phyloP scores from a whole-genome alignment of 371 early-diverging fungal species.

The Funneliformis caledonium region DNA sequence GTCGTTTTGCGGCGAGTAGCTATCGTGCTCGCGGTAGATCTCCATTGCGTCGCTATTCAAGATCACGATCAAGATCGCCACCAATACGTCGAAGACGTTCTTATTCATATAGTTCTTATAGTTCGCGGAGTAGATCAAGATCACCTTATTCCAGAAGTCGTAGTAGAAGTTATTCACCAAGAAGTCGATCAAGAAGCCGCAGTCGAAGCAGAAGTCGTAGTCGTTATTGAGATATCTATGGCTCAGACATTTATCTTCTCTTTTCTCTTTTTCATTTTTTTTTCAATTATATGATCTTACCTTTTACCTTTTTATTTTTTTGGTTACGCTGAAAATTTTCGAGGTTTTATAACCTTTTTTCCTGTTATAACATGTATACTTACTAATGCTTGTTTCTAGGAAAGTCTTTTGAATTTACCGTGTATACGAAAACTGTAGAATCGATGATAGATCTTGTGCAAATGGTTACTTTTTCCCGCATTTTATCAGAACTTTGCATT shows the following conservation, averaged over 20 bases:
- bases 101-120: slow-evolving; percentile 39
- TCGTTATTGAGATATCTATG: slow-evolving; percentile 13
- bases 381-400: background rate
- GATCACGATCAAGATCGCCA: slow-evolving; percentile 35
- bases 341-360: background rate
- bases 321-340: background rate
- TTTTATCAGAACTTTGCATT: background rate
- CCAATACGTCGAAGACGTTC: slow-evolving; percentile 30
- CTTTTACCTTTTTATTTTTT: background rate
- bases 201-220: slow-evolving; percentile 30
- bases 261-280: background rate
- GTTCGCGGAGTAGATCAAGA: slow-evolving; percentile 34
- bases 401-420: background rate
- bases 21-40: slow-evolving; percentile 36
- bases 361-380: background rate
- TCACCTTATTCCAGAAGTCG: slow-evolving; percentile 38
- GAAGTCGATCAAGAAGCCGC: slow-evolving; percentile 34
- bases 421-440: background rate
- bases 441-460: background rate
- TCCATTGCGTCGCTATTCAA: slow-evolving; percentile 13
- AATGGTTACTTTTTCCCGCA: background rate
- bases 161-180: slow-evolving; percentile 38
- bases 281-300: background rate
- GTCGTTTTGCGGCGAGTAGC: slow-evolving; percentile 31
- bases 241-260: background rate